Evolutionary conservation across 1,284 basidiomycete genomes (phyloP).

Genomic region (Pseudomicrostroma phylloplanum): DNA sequence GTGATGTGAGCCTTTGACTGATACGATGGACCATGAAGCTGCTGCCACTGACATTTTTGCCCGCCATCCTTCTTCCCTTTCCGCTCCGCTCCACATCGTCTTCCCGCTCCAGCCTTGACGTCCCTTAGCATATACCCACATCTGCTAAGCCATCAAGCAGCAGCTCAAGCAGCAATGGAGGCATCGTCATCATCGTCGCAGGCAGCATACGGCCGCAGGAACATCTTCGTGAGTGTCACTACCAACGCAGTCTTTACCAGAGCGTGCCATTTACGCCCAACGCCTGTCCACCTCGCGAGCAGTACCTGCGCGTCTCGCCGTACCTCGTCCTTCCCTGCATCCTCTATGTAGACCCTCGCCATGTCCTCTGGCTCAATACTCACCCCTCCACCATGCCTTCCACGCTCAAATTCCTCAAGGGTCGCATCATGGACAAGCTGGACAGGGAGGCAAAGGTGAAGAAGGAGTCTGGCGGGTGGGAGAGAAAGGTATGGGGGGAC

Average conservation of each 20-base stretch:
- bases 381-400: slow-evolving; percentile 23
- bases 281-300: slow-evolving; percentile 33
- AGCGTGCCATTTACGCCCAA: neutral
- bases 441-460: slow-evolving; percentile 32
- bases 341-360: slow-evolving; percentile 51
- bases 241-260: neutral
- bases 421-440: slow-evolving; percentile 48
- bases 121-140: too few species aligned
- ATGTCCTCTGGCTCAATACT: slow-evolving; percentile 52
- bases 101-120: too few species aligned
- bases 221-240: neutral
- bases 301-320: slow-evolving; percentile 51
- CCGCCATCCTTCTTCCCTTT: too few species aligned
- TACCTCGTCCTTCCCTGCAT: slow-evolving; percentile 49
- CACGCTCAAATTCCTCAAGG: slow-evolving; percentile 41
- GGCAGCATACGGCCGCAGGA: neutral
- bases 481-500: slow-evolving; percentile 5
- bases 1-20: too few species aligned
- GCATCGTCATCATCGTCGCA: too few species aligned
- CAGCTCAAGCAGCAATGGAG: too few species aligned
- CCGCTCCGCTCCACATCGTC: too few species aligned
- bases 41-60: too few species aligned
- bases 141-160: too few species aligned
- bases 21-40: too few species aligned
- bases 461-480: slow-evolving; percentile 34